Base-by-base conservation (phyloP, 2,329 filamentous ascomycete species). In the Alternaria postmessia region DNA sequence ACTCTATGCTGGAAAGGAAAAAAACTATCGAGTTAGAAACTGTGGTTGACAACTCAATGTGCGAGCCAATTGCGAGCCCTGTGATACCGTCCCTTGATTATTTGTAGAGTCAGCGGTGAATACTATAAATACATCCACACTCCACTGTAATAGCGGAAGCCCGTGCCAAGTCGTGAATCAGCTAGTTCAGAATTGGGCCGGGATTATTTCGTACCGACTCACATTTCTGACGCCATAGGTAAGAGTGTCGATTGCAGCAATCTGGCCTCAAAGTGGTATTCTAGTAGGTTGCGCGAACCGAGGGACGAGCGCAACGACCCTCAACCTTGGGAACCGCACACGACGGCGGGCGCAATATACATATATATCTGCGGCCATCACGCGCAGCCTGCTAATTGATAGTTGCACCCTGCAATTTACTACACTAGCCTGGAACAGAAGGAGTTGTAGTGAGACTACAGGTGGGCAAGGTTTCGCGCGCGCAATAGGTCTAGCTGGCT, bases 401-500 rank as follows among this genome's bases (percentile, higher is more conserved):
- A 32, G 24, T n/a, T 39, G 38, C 49, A 44, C 36, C 49, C 47
- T 60, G 61, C 61, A 57, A 63, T 60, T 52, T 36, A 36, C 32
- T 9, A 41, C n/a, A 51, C 43, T 49, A 59, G 49, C 49, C 46
- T 54, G 52, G 42, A 51, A 57, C 48, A 55, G 53, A 56, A 51
- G 32, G 36, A 7, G 34, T 22, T 41, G 22, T 51, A 60, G 57
- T 56, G 52, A 51, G 57, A 60, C 57, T 49, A 32, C 22, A n/a
- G 8, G 12, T 8, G 34, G 11, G 32, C 32, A 44, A 47, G 41
- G 57, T 51, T 51, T 36, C 39, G 57, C 46, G 52, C 44, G 57
- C 57, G 52, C 46, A 60, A 60, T 46, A 44, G 57, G 57, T 20
- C 38, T 60, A 41, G 42, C 39, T 30, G 41, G 67, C 69, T 71